Evolutionary conservation across 2,329 filamentous ascomycete species (phyloP), one percentile per base, ranked within the genome.

Genomic region (Peltaster fructicola): DNA sequence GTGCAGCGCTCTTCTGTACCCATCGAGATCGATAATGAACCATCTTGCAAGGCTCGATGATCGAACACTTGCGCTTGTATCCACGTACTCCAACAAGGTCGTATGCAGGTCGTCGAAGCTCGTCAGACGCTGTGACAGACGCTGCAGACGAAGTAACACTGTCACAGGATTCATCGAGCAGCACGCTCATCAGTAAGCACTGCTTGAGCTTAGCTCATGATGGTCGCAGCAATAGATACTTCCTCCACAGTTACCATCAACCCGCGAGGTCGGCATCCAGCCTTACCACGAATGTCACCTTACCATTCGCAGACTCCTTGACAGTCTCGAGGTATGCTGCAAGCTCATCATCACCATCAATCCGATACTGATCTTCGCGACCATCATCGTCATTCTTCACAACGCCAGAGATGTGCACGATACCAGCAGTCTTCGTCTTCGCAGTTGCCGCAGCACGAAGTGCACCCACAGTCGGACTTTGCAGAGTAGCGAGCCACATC

Each of bases 341-440:
- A 33, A 88, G 47, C 51, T 85, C 76, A 33, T 69, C 65, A 38
- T 84, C 73, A 19, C 71, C 62, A 27, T 73, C 71, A 37, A 85
- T 73, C 27, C 61, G 53, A 39, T 78, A 63, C 9, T 56, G 56
- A 21, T 76, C 56, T 41, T 79, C 73, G 24, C 59, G 69, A 34
- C 59, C 59, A 8, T 25, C 32, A 13, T 34, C 21, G 30, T 35
- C 8, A 29, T 64, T 67, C 24, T 79, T 57, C 14, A 79, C 50
- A 3, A 40, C 20, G 9, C 75, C 77, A 38, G 80, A 68, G 9
- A 82, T 59, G 14, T 61, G 62, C 16, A 62, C 51, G 24, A 74
- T 66, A 8, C 62, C 41, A 0, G 63, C 61, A 5, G 66, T 67
- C 0, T 69, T 66, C 31, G 70, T 69, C 41, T 70, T 75, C 7